Evolutionary conservation across 306 rosid species (phyloP).

Genomic region (Inga oerstediana): DNA sequence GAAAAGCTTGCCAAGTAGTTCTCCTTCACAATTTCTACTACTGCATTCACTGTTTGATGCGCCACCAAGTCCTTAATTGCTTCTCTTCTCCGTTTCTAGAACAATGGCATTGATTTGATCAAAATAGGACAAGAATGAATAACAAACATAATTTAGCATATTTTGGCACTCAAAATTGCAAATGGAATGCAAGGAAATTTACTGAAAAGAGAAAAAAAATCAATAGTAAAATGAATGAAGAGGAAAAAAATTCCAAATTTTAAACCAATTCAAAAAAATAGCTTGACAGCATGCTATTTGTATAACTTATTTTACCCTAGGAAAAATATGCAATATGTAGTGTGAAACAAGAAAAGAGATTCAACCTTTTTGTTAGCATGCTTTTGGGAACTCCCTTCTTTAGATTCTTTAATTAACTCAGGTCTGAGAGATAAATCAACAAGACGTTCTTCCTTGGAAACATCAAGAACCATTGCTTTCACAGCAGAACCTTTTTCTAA

Average conservation of each 20-base stretch:
- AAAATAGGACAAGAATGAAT: slow-evolving; percentile 2
- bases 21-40: slow-evolving; percentile 85
- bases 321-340: slow-evolving; percentile 12
- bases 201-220: slow-evolving; percentile 12
- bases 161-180: background rate
- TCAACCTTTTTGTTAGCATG: slow-evolving; percentile 69
- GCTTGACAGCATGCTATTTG: background rate
- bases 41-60: slow-evolving; percentile 74
- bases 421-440: slow-evolving; percentile 80
- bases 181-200: background rate
- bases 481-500: slow-evolving; percentile 66
- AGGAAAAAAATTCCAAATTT: background rate
- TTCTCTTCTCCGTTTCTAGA: slow-evolving; percentile 80
- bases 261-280: background rate
- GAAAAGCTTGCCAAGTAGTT: slow-evolving; percentile 79
- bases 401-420: slow-evolving; percentile 53
- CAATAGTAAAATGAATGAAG: background rate
- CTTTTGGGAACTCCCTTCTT: slow-evolving; percentile 50
- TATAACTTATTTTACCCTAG: background rate
- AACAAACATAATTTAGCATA: slow-evolving; percentile 1
- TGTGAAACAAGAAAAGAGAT: background rate
- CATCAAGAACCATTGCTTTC: slow-evolving; percentile 84
- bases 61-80: slow-evolving; percentile 54
- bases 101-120: slow-evolving; percentile 30
- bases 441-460: slow-evolving; percentile 70